Conservation (phyloP, 208 protist genomes). For the Entamoeba dispar region DNA sequence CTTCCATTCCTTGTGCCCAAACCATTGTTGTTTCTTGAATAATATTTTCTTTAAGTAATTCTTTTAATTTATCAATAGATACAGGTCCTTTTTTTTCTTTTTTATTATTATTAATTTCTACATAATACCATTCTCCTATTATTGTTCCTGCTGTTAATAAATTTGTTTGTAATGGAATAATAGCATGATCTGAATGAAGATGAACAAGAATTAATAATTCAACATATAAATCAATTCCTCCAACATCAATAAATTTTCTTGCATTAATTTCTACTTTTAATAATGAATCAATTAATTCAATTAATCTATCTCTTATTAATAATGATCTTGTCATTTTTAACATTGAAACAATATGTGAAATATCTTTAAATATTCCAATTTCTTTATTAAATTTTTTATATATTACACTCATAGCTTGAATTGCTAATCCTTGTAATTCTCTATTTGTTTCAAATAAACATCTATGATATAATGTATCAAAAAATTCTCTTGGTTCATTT, state of each 20-base stretch:
- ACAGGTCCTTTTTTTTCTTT: background rate
- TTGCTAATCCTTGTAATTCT: background rate
- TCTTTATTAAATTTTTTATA: background rate
- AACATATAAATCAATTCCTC: background rate
- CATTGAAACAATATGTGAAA: background rate
- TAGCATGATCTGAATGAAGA: background rate
- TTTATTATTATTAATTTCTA: background rate
- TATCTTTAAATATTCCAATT: background rate
- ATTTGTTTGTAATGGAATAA: background rate
- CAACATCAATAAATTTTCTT: background rate
- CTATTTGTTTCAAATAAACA: background rate
- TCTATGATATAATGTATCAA: background rate
- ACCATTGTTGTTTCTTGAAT: background rate
- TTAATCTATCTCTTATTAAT: background rate
- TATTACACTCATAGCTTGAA: background rate
- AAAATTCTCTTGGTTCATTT: background rate
- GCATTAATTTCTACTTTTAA: background rate
- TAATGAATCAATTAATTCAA: background rate
- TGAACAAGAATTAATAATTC: background rate
- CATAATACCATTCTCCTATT: background rate
- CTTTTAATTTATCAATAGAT: background rate
- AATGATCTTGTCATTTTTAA: background rate
- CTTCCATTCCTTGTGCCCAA: background rate
- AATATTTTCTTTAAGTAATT: background rate
- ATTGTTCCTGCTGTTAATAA: background rate